A percentile compares a stretch with the other conserved stretches of the same genome.
Conservation (phyloP, 306 rosid species). For the Myrica gale region DNA sequence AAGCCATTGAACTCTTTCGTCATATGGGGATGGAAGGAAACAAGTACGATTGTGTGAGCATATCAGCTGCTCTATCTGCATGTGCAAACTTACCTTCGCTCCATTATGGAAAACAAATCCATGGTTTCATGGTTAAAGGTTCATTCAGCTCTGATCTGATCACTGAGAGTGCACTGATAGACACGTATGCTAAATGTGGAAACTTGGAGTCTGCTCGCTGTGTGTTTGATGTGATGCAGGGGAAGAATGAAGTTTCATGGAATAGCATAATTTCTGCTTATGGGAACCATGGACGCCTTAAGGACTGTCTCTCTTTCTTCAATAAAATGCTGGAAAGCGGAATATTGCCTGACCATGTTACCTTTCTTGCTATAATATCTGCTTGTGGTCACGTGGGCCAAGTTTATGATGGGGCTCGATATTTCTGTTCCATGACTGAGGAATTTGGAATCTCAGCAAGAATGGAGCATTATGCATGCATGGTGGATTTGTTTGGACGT, state of each 20-base stretch:
- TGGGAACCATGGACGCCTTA: conserved; percentile 62
- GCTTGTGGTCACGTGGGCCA: conserved; percentile 81
- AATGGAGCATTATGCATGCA: conserved; percentile 76
- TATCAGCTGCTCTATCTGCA: conserved; percentile 68
- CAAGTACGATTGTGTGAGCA: conserved; percentile 58
- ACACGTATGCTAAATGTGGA: conserved; percentile 89
- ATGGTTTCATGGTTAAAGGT: conserved; percentile 54
- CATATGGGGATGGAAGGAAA: conserved; percentile 61
- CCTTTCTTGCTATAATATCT: conserved; percentile 74
- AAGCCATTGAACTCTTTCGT: conserved; percentile 59
- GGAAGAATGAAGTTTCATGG: conserved; percentile 82
- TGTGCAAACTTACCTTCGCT: conserved; percentile 65
- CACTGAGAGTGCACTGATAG: conserved; percentile 64
- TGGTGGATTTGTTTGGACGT: conserved; percentile 79
- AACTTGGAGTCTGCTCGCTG: conserved; percentile 46
- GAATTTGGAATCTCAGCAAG: conserved; percentile 56
- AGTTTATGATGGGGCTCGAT: conserved; percentile 55
- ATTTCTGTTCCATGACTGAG: conserved; percentile 61
- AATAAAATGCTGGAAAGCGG: conserved; percentile 55
- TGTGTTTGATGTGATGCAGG: conserved; percentile 60
- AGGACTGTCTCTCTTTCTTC: conserved; percentile 56
- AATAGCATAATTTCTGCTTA: conserved; percentile 75
- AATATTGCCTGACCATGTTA: conserved; percentile 70
- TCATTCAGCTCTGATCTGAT: conserved; percentile 48
- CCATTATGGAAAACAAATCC: conserved; percentile 66